Evolutionary conservation across 805 yeast species (phyloP).

Genomic region (Kazachstania psychrophila): DNA sequence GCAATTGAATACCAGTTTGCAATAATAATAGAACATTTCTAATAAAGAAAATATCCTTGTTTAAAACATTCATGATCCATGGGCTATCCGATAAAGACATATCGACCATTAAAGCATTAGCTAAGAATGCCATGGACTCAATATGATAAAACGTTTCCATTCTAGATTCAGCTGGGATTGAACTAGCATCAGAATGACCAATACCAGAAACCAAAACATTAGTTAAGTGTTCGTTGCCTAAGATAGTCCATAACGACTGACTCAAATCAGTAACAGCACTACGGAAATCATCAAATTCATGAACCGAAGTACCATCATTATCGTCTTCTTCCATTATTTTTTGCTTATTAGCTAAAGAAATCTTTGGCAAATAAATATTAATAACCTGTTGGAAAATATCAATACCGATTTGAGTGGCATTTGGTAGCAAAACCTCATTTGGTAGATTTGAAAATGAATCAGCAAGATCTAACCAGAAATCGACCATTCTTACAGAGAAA

Average conservation of each 20-base stretch:
- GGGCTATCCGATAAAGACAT: constrained; percentile 24
- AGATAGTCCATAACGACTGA: constrained; percentile 57
- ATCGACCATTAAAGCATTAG: constrained; percentile 20
- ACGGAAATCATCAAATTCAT: constrained; percentile 61
- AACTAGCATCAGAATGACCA: constrained; percentile 11
- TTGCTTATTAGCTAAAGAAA: constrained; percentile 37
- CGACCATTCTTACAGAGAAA: constrained; percentile 45
- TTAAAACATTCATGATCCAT: constrained; percentile 22
- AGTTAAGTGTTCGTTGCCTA: constrained; percentile 38
- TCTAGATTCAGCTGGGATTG: constrained; percentile 2
- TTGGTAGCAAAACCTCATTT: constrained; percentile 24
- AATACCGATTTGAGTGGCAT: constrained; percentile 28
- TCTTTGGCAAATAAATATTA: constrained; percentile 58
- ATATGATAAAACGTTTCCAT: constrained; percentile 20
- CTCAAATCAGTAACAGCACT: constrained; percentile 69
- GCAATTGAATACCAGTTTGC: constrained; percentile 19
- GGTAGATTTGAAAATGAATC: constrained; percentile 40
- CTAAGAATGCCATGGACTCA: constrained; percentile 27
- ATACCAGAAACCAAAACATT: constrained; percentile 23
- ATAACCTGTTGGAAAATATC: constrained; percentile 44
- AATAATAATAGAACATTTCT: constrained; percentile 19
- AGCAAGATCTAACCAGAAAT: constrained; percentile 62
- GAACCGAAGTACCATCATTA: constrained; percentile 17
- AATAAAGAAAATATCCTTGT: constrained; percentile 17
- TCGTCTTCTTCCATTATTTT: constrained; percentile 28